A percentile compares a stretch with the other conserved stretches of the same genome.
Conservation (phyloP, 345 rosid genomes). For the Brassica incana region DNA sequence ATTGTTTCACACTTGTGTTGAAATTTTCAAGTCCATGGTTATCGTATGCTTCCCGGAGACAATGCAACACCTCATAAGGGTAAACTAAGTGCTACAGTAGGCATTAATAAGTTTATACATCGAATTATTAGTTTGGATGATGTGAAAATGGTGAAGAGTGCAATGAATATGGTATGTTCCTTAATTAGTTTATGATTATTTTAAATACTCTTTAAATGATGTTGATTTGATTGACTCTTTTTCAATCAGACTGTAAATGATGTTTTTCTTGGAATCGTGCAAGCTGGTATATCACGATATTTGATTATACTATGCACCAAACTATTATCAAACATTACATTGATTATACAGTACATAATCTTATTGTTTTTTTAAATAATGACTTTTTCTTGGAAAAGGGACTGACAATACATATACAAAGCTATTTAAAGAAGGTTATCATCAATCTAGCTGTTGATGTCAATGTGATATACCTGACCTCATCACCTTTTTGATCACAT, state of each 20-base stretch:
- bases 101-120: background rate
- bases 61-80: background rate
- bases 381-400: too few species aligned
- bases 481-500: background rate
- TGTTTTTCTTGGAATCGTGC: background rate
- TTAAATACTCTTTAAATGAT: background rate
- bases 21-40: background rate
- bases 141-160: background rate
- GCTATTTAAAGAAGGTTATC: too few species aligned
- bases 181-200: too few species aligned
- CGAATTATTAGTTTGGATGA: background rate
- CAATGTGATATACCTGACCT: background rate
- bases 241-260: background rate
- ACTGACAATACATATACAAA: too few species aligned
- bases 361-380: too few species aligned
- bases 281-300: background rate
- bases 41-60: background rate
- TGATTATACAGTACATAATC: too few species aligned
- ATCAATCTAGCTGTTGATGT: background rate
- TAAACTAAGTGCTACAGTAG: background rate
- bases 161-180: background rate
- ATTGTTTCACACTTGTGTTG: background rate
- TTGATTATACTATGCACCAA: too few species aligned
- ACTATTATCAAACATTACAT: too few species aligned
- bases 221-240: background rate